Conservation (phyloP, 1,139 yeast species). For the Debaryomyces nepalensis region DNA sequence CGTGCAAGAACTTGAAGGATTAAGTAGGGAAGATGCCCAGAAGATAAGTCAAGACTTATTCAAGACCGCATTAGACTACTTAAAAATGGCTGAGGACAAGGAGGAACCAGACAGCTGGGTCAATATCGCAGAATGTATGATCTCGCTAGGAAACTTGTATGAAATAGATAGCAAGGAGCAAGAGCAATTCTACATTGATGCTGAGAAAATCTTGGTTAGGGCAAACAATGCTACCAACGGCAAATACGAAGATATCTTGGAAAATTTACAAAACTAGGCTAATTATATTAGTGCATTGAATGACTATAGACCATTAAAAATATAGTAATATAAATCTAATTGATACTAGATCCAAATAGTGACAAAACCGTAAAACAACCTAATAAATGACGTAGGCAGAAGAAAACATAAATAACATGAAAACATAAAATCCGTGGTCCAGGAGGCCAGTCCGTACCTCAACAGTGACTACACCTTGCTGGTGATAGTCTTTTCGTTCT, state of each 20-base stretch:
- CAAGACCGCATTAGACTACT: slow-evolving; percentile 58
- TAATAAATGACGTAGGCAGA: slow-evolving; percentile 5
- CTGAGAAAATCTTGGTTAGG: slow-evolving; percentile 62
- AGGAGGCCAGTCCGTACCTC: too few relatives aligned
- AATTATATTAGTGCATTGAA: slow-evolving; percentile 3
- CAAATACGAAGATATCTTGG: slow-evolving; percentile 63
- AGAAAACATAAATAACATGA: slow-evolving; percentile 1
- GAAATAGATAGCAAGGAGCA: slow-evolving; percentile 70
- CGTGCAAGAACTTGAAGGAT: slow-evolving; percentile 42
- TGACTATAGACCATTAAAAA: not conserved
- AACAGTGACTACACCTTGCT: slow-evolving; percentile 37
- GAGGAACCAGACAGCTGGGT: slow-evolving; percentile 85
- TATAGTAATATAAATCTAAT: slow-evolving; percentile 5
- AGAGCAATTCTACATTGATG: slow-evolving; percentile 63
- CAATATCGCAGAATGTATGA: slow-evolving; percentile 80
- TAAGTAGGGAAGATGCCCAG: slow-evolving; percentile 49
- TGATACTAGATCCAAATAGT: slow-evolving; percentile 3
- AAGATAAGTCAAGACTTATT: slow-evolving; percentile 54
- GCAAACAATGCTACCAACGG: slow-evolving; percentile 83
- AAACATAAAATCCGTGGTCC: too few relatives aligned
- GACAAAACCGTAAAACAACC: too few relatives aligned
- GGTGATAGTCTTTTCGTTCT: slow-evolving; percentile 48
- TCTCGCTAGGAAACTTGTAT: slow-evolving; percentile 74
- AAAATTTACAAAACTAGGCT: slow-evolving; percentile 32
- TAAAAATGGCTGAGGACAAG: slow-evolving; percentile 63